Evolutionary conservation across 1,284 basidiomycete species (phyloP).

Genomic region (Fomitopsis pinicola): DNA sequence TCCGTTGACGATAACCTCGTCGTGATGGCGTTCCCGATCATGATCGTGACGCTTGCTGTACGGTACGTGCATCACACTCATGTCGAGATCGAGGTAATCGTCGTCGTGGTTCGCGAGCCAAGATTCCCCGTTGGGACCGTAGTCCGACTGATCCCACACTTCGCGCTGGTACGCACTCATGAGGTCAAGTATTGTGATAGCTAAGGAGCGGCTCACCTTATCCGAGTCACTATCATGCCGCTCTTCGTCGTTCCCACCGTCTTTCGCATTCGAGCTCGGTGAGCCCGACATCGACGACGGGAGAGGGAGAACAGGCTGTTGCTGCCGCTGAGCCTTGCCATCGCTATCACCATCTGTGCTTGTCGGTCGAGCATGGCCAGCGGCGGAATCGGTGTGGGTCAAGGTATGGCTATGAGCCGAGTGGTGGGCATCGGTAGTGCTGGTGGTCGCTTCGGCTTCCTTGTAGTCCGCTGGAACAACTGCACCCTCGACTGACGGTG

Average conservation of each 20-base stretch:
- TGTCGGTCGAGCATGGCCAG: neutral
- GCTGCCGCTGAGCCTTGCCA: constrained; percentile 5
- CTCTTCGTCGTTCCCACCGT: constrained; percentile 1
- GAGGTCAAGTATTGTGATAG: neutral
- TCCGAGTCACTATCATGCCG: constrained; percentile 9
- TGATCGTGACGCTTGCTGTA: constrained; percentile 10
- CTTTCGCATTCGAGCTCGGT: neutral
- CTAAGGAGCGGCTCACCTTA: constrained; percentile 9
- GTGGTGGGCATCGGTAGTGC: constrained; percentile 9
- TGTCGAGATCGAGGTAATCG: neutral
- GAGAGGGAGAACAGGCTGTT: constrained; percentile 18
- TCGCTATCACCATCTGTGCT: neutral
- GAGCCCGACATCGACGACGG: constrained; percentile 9
- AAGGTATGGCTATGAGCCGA: constrained; percentile 9
- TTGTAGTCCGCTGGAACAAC: constrained; percentile 28
- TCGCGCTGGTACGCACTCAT: neutral
- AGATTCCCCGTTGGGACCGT: neutral
- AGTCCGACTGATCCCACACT: neutral
- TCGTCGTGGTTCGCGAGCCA: neutral
- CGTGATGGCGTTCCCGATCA: constrained; percentile 5
- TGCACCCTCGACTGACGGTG: constrained; percentile 31
- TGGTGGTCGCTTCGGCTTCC: neutral
- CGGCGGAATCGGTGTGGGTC: constrained; percentile 1
- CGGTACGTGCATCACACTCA: neutral
- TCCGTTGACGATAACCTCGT: constrained; percentile 16